Conservation (phyloP, 1,139 yeast species). For the Chernovozyma aurita region DNA sequence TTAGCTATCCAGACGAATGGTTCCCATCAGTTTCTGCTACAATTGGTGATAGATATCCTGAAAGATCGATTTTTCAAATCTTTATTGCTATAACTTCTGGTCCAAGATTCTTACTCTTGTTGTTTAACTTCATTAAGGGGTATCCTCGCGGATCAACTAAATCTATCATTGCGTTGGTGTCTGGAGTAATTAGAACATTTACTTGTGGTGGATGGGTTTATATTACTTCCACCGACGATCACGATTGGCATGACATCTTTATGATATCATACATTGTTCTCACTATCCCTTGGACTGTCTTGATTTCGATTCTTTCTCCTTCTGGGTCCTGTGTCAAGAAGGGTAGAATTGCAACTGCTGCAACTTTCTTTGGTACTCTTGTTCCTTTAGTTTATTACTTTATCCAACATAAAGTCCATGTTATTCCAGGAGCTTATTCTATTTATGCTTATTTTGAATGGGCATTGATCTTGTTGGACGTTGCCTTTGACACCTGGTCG, state of each 20-base stretch:
- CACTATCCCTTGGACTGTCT: slow-evolving; percentile 87
- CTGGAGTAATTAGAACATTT: slow-evolving; percentile 78
- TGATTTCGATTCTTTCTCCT: slow-evolving; percentile 53
- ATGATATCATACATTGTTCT: slow-evolving; percentile 87
- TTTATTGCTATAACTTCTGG: slow-evolving; percentile 77
- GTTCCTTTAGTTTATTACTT: slow-evolving; percentile 85
- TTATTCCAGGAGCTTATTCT: slow-evolving; percentile 90
- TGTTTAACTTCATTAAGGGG: slow-evolving; percentile 49
- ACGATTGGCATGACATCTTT: slow-evolving; percentile 91
- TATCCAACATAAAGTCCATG: slow-evolving; percentile 88
- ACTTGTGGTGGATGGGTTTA: slow-evolving; percentile 99
- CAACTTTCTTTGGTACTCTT: slow-evolving; percentile 62
- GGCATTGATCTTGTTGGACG: slow-evolving; percentile 78
- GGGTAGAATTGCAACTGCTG: slow-evolving; percentile 52
- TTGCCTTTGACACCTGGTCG: slow-evolving; percentile 81
- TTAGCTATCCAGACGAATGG: slow-evolving; percentile 97
- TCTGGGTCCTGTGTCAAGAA: slow-evolving; percentile 43
- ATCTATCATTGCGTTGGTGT: slow-evolving; percentile 42
- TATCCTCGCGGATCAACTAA: slow-evolving; percentile 26
- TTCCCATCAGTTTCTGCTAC: slow-evolving; percentile 96
- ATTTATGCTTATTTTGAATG: slow-evolving; percentile 93
- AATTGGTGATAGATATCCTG: slow-evolving; percentile 95
- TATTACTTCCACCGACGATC: slow-evolving; percentile 94
- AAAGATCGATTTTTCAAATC: slow-evolving; percentile 85
- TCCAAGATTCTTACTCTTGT: slow-evolving; percentile 75